Evolutionary conservation across 805 yeast species (phyloP).

Genomic region (Saccharomycopsis selenospora): DNA sequence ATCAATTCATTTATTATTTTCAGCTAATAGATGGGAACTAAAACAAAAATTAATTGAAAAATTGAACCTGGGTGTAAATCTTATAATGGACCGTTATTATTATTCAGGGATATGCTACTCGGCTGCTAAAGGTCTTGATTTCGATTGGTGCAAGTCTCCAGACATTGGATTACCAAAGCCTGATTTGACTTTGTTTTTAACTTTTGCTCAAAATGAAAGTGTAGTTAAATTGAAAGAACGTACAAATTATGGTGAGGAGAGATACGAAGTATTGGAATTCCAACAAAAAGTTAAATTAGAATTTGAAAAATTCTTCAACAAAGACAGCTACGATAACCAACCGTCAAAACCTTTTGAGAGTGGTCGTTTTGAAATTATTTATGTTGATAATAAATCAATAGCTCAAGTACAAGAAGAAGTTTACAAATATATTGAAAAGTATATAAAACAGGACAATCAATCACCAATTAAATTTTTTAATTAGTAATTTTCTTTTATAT

Average conservation of each 20-base stretch:
- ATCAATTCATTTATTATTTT: constrained; percentile 78
- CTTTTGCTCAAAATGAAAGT: constrained; percentile 42
- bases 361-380: constrained; percentile 38
- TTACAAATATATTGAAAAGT: constrained; percentile 28
- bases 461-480: constrained; percentile 10
- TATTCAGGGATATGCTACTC: constrained; percentile 94
- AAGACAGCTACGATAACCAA: constrained; percentile 4
- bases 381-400: constrained; percentile 53
- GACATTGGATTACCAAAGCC: constrained; percentile 85
- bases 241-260: constrained; percentile 88
- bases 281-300: constrained; percentile 62
- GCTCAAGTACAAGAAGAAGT: constrained; percentile 47
- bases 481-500: constrained; percentile 58
- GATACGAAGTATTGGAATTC: constrained; percentile 72
- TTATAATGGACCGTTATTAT: constrained; percentile 79
- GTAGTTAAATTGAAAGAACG: constrained; percentile 37
- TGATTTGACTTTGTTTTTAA: constrained; percentile 72
- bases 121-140: constrained; percentile 68
- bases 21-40: constrained; percentile 93
- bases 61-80: constrained; percentile 45
- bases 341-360: constrained; percentile 8
- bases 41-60: constrained; percentile 38
- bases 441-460: constrained; percentile 2
- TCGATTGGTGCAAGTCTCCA: constrained; percentile 74
- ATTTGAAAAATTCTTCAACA: constrained; percentile 43